Evolutionary conservation across 164 flowering plant species (phyloP).

Genomic region (Chloranthus sessilifolius): DNA sequence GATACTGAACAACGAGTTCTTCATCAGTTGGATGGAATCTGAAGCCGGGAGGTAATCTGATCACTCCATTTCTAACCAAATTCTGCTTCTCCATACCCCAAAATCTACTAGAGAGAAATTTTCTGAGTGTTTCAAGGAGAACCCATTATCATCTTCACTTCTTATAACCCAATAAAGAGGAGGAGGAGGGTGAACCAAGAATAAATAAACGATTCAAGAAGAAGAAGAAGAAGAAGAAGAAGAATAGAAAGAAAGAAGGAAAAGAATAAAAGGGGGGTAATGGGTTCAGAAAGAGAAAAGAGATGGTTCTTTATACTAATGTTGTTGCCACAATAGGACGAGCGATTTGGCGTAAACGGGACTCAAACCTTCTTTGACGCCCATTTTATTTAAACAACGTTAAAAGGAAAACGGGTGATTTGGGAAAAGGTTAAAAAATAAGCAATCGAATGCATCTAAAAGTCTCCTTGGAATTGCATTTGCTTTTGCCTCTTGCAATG

Average conservation of each 20-base stretch:
- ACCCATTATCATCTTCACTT: background rate
- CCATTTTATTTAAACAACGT: slow-evolving; percentile 9
- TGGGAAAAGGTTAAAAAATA: slow-evolving; percentile 19
- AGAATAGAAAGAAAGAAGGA: background rate
- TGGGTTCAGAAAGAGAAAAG: slow-evolving; percentile 8
- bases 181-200: background rate
- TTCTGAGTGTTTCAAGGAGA: background rate
- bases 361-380: slow-evolving; percentile 40
- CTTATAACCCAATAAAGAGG: background rate
- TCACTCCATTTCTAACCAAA: slow-evolving; percentile 45
- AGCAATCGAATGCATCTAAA: slow-evolving; percentile 12
- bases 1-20: slow-evolving; percentile 65
- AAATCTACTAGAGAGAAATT: no score
- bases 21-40: slow-evolving; percentile 84
- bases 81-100: slow-evolving; percentile 36
- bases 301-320: slow-evolving; percentile 29
- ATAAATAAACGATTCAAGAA: no score
- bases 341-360: slow-evolving; percentile 44
- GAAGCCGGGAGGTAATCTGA: slow-evolving; percentile 74
- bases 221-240: background rate
- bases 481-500: background rate
- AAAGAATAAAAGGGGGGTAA: background rate
- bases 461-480: slow-evolving; percentile 4
- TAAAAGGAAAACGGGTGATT: slow-evolving; percentile 4
- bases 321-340: slow-evolving; percentile 21